Percentiles rank a stretch among this genome's conserved stretches.
phyloP scores from a whole-genome alignment of 768 basidiomycete genomes.

The Candolleomyces efflorescens region DNA sequence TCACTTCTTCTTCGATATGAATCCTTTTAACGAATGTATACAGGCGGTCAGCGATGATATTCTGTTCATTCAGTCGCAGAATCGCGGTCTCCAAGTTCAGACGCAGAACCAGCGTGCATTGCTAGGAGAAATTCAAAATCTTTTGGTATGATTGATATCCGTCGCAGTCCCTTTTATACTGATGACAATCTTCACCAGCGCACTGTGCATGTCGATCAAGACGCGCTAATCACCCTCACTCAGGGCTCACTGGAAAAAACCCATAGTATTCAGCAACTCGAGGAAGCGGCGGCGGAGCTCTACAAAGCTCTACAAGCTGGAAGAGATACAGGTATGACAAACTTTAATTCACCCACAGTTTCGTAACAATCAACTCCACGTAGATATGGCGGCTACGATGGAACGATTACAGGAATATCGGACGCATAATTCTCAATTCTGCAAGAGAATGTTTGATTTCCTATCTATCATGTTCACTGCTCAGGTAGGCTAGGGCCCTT shows the following conservation, averaged over 20 bases:
- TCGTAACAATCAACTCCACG: not conserved
- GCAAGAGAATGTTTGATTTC: conserved; percentile 87
- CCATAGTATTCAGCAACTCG: conserved; percentile 70
- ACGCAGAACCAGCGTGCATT: conserved; percentile 91
- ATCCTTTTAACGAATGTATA: not conserved
- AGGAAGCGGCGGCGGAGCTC: conserved; percentile 80
- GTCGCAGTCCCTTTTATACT: not conserved
- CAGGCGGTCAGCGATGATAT: conserved; percentile 97
- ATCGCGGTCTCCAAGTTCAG: conserved; percentile 94
- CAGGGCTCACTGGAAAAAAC: conserved; percentile 88
- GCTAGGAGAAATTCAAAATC: conserved; percentile 78
- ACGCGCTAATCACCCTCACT: conserved; percentile 68
- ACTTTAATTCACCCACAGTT: not conserved
- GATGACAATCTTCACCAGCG: conserved; percentile 43
- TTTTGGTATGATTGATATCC: conserved; percentile 52
- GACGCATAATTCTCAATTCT: conserved; percentile 88
- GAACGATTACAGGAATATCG: conserved; percentile 88
- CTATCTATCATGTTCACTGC: conserved; percentile 88
- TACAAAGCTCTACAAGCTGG: conserved; percentile 94
- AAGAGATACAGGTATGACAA: conserved; percentile 69
- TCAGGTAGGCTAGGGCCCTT: conserved; percentile 56
- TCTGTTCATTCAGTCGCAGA: conserved; percentile 91
- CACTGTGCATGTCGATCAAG: conserved; percentile 90
- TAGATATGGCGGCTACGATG: conserved; percentile 97
- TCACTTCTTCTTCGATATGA: not conserved